Evolutionary conservation across 768 basidiomycete genomes (phyloP), one percentile per base, ranked within the genome.

Genomic region (Holtermannia corniformis): DNA sequence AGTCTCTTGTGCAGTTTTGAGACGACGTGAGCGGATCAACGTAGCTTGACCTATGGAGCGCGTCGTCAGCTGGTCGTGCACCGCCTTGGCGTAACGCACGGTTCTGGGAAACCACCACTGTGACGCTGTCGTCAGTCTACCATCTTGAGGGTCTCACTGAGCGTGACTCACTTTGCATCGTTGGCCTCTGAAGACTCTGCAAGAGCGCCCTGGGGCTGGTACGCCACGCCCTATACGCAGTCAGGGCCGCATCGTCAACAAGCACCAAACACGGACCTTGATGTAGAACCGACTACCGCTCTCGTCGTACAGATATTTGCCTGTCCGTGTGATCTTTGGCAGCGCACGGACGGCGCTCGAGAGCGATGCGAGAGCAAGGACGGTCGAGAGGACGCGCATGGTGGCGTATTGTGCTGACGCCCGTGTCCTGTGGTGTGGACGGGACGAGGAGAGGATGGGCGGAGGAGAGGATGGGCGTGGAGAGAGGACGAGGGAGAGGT

Each of bases 251-350:
- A 41, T 37, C 51, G 12, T 13, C 23, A 25, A 26, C 27, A 24
- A 43, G 12, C 16, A 41, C 10, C 22, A n/a, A 23, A 4, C 11
- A 61, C 59, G 50, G 55, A 81, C 90, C 88, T 74, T 89, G 74
- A 95, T 85, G 73, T 82, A 91, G 74, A 92, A 93, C 49, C 91
- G 75, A 37, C 67, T 82, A 2, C 87, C 87, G 47, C 81, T 79
- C 3, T 78, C 78, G 40, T 79, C 79, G 73, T 90, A 93, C 41
- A 93, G 81, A 70, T 90, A 93, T 64, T 81, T 80, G 27, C 87
- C 89, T 24, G 75, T 67, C 42, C 87, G 79, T 37, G 83, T 76
- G 61, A 95, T 78, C 51, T 79, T 77, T 27, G 81, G 77, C 42
- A 91, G 76, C 52, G 86, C 86, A 2, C 21, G 43, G 3, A 25